Evolutionary conservation across 768 basidiomycete genomes (phyloP).

Genomic region (Pseudohyphozyma bogoriensis): DNA sequence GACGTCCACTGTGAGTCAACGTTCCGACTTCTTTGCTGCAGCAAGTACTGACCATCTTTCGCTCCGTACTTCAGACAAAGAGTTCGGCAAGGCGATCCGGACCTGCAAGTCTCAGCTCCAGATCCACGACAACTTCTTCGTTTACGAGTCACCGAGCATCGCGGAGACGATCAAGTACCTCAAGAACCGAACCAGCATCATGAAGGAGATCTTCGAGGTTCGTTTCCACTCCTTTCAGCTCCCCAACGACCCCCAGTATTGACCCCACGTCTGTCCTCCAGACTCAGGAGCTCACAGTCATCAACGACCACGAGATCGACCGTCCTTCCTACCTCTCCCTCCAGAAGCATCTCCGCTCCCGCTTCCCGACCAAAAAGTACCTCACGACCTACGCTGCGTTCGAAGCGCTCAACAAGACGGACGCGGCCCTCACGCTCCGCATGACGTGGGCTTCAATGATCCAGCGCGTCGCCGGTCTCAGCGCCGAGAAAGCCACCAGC

Average conservation of each 20-base stretch:
- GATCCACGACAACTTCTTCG: slow-evolving; percentile 40
- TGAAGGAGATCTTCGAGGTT: slow-evolving; percentile 33
- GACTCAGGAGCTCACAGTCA: slow-evolving; percentile 30
- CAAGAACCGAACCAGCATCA: slow-evolving; percentile 36
- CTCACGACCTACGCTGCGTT: slow-evolving; percentile 36
- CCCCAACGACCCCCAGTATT: background rate
- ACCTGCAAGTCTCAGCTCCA: slow-evolving; percentile 41
- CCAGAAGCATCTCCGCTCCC: slow-evolving; percentile 34
- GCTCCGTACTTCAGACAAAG: slow-evolving; percentile 22
- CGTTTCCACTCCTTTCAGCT: background rate
- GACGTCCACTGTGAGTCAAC: slow-evolving; percentile 8
- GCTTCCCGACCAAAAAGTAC: slow-evolving; percentile 28
- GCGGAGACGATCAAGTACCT: slow-evolving; percentile 39
- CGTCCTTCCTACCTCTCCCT: slow-evolving; percentile 35
- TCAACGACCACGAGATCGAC: slow-evolving; percentile 37
- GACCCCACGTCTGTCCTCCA: background rate
- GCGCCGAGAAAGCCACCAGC: slow-evolving; percentile 38
- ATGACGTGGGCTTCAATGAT: slow-evolving; percentile 39
- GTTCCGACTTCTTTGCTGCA: background rate
- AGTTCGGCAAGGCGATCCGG: slow-evolving; percentile 33
- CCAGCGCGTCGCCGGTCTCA: slow-evolving; percentile 38
- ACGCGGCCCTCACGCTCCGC: slow-evolving; percentile 33
- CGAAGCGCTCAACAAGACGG: slow-evolving; percentile 37
- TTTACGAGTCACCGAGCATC: slow-evolving; percentile 38
- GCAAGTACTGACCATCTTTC: background rate